These are phyloP conservation scores for Mycena indigotica DNA, from an alignment of 768 basidiomycete genomes.

Conservation along the genomic window DNA sequence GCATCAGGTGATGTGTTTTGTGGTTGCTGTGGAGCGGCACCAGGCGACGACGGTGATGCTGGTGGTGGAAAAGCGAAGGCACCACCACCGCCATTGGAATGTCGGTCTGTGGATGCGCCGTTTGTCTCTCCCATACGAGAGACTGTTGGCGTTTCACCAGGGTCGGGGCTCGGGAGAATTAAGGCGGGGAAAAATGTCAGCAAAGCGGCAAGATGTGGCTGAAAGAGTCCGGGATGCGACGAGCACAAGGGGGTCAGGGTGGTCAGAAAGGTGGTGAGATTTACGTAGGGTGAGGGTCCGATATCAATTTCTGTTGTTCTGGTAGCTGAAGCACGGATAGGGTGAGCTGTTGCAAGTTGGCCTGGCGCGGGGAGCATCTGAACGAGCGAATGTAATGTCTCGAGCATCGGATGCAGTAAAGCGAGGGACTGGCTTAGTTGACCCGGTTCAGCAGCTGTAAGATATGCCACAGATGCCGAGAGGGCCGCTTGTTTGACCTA, in stretches of 20 bases:
- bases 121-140: constrained; percentile 16
- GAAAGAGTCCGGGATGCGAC: constrained; percentile 71
- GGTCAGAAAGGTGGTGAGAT: constrained; percentile 66
- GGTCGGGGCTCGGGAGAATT: constrained; percentile 60
- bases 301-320: constrained; percentile 27
- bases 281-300: constrained; percentile 31
- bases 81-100: constrained; percentile 14
- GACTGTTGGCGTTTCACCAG: constrained; percentile 54
- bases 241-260: constrained; percentile 72
- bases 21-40: constrained; percentile 48
- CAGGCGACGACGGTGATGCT: constrained; percentile 48
- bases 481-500: constrained; percentile 78
- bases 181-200: constrained; percentile 71
- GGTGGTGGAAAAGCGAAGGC: constrained; percentile 46
- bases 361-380: constrained; percentile 36
- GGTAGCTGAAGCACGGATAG: constrained; percentile 24
- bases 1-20: constrained; percentile 34
- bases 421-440: constrained; percentile 64
- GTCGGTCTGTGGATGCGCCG: not conserved
- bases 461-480: constrained; percentile 67
- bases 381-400: constrained; percentile 64
- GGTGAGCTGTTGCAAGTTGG: constrained; percentile 25
- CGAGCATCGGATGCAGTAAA: constrained; percentile 72
- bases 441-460: constrained; percentile 59
- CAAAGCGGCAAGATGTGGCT: constrained; percentile 67